phyloP scores from a whole-genome alignment of 805 yeast genomes.

The Candida ipomoeae region DNA sequence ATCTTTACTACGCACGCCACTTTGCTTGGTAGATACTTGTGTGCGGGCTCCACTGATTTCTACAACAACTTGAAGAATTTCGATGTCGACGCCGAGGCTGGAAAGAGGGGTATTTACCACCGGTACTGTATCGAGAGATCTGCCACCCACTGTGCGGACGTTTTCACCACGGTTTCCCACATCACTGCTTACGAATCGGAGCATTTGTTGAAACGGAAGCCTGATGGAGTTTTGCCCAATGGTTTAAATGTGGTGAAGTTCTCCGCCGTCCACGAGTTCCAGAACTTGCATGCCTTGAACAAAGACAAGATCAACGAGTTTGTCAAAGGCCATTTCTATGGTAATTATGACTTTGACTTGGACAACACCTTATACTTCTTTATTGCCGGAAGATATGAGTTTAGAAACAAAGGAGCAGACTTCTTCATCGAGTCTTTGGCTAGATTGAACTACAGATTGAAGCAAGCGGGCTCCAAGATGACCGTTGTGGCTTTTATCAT shows the following conservation, averaged over 20 bases:
- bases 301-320: conserved; percentile 92
- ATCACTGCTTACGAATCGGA: conserved; percentile 96
- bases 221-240: conserved; percentile 96
- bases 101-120: conserved; percentile 95
- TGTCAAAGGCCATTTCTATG: conserved; percentile 95
- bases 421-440: conserved; percentile 91
- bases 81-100: conserved; percentile 97
- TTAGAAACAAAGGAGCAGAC: conserved; percentile 94
- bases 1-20: conserved; percentile 98
- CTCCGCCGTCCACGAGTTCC: conserved; percentile 97
- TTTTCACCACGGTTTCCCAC: conserved; percentile 94
- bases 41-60: conserved; percentile 96
- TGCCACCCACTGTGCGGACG: conserved; percentile 94
- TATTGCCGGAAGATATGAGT: conserved; percentile 96
- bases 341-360: conserved; percentile 89
- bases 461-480: conserved; percentile 75
- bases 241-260: conserved; percentile 94
- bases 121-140: conserved; percentile 95
- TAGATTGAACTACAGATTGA: conserved; percentile 81
- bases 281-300: conserved; percentile 86
- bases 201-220: conserved; percentile 88
- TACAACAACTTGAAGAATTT: conserved; percentile 84
- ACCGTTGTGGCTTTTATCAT: conserved; percentile 96
- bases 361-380: conserved; percentile 93
- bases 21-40: conserved; percentile 84